Evolutionary conservation across 2,329 filamentous ascomycete genomes (phyloP).

Genomic region (Neophaeococcomyces mojaviensis): DNA sequence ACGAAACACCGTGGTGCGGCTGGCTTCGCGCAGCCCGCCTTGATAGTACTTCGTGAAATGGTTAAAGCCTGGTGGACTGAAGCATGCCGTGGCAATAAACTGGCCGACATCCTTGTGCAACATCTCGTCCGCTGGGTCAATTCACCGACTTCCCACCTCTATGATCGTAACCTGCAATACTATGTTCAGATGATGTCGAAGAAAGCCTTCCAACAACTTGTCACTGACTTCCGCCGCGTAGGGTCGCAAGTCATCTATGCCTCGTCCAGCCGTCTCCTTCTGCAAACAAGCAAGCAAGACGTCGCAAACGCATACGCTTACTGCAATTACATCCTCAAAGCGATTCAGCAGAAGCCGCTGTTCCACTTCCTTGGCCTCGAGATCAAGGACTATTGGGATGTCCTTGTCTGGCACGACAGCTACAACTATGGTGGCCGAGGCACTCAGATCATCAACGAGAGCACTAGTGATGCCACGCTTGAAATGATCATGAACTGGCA

Average conservation of each 20-base stretch:
- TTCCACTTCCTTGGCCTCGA: constrained; percentile 97
- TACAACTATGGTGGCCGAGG: constrained; percentile 98
- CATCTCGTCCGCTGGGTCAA: constrained; percentile 97
- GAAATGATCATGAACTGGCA: constrained; percentile 99
- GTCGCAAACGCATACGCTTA: constrained; percentile 96
- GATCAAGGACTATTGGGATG: constrained; percentile 99
- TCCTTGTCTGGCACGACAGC: constrained; percentile 96
- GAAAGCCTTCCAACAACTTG: constrained; percentile 93
- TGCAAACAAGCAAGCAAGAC: constrained; percentile 94
- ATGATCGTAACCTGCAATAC: constrained; percentile 88
- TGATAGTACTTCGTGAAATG: constrained; percentile 90
- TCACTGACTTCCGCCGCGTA: constrained; percentile 91
- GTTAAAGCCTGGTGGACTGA: constrained; percentile 98
- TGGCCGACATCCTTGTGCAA: constrained; percentile 97
- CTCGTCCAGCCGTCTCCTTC: constrained; percentile 74
- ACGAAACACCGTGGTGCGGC: constrained; percentile 61
- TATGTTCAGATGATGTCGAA: constrained; percentile 98
- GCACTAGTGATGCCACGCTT: constrained; percentile 64
- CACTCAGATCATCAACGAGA: constrained; percentile 68
- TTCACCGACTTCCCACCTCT: constrained; percentile 85
- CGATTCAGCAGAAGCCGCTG: constrained; percentile 86
- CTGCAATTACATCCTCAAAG: constrained; percentile 95
- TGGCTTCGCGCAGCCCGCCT: constrained; percentile 85
- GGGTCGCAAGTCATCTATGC: constrained; percentile 96
- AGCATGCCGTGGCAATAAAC: constrained; percentile 78